Evolutionary conservation across 2,329 filamentous ascomycete species (phyloP).

Genomic region (Scedosporium apiospermum): DNA sequence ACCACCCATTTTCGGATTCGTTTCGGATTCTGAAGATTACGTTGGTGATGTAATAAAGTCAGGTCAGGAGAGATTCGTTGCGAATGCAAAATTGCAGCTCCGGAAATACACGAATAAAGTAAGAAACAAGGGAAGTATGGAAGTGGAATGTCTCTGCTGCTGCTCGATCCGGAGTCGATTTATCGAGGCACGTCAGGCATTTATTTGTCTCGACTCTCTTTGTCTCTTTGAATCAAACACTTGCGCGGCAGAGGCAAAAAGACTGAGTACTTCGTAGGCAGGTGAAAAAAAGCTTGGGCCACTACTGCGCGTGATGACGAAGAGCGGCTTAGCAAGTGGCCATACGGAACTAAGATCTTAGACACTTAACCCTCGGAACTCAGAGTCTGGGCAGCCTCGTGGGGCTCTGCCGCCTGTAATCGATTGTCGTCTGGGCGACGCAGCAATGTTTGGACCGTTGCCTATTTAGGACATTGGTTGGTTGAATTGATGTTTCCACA

Average conservation of each 20-base stretch:
- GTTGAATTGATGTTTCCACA: no score
- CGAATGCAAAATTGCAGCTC: not conserved
- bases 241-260: not conserved
- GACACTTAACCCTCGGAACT: not conserved
- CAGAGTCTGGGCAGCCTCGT: not conserved
- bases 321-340: not conserved
- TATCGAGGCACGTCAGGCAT: not conserved
- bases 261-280: not conserved
- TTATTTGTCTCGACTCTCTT: not conserved
- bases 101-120: not conserved
- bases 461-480: not conserved
- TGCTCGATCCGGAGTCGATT: not conserved
- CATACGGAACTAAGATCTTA: no score
- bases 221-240: not conserved
- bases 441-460: slow-evolving; percentile 9
- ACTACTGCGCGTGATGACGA: slow-evolving; percentile 5
- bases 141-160: not conserved
- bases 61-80: not conserved
- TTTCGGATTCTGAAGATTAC: not conserved
- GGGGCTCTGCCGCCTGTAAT: slow-evolving; percentile 9
- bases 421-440: slow-evolving; percentile 23
- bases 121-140: no score
- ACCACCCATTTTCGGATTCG: not conserved
- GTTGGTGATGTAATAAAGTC: not conserved
- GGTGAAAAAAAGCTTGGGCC: not conserved